Evolutionary conservation across 2,329 filamentous ascomycete species (phyloP), one percentile per base, ranked within the genome.

Genomic region (Talaromyces sp.): DNA sequence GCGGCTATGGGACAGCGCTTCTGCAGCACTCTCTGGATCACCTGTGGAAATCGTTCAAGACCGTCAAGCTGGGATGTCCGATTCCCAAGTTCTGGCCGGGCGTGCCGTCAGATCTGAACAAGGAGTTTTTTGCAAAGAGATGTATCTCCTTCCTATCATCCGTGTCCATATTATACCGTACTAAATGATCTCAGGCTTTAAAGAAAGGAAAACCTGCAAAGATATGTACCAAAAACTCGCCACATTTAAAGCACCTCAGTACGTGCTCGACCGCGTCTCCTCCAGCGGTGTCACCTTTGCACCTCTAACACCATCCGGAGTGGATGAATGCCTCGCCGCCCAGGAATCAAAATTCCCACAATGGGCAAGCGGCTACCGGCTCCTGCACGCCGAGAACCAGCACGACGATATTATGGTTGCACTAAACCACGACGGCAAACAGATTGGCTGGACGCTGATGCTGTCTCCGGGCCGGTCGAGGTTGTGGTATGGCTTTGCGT

Each of bases 381-480:
- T 44, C 7, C 53, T 61, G 10, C 53, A 56, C 31, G 3, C 30
- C 12, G 31, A 52, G 23, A 23, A 27, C 1, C 31, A 51, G 4
- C 8, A 56, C 12, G 59, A 61, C 16, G 42, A 61, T 10, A 31
- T 61, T 31, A 61, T 61, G 59, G 59, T 61, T 31, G 59, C 59
- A 12, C 51, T 61, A 16, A 53, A 61, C 53, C n/a, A 31, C 7
- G 12, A 47, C n/a, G 36, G 31, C 1, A 50, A 8, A 10, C 59
- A 61, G 44, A 55, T 61, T n/a, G 59, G 59, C 3, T 61, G 59
- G 59, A 61, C 53, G 4, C 5, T 61, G 14, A 52, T 61, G 33
- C 33, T 61, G 44, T 28, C 53, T n/a, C 59, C 54, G 16, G 53
- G 59, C 7, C 47, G 51, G 47, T 57, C 59, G 16, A 56, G 27